These are phyloP conservation scores for Rhododendron mucronatum DNA, from an alignment of 148 eudicot species.

Conservation along the genomic window DNA sequence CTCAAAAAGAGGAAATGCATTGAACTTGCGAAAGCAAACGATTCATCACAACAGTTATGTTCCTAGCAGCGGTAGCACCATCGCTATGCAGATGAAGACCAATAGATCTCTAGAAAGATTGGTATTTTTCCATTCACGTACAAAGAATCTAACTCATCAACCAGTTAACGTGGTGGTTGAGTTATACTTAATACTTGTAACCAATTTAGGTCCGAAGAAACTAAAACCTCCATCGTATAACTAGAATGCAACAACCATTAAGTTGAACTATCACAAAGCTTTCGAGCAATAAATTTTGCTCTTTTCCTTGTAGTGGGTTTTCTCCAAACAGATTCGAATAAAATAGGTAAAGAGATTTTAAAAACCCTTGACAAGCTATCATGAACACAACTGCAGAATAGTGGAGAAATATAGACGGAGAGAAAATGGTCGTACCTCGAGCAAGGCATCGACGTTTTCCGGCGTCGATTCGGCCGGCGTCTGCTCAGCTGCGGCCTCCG, in stretches of 20 bases:
- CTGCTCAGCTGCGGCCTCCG: not conserved
- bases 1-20: not conserved
- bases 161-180: not conserved
- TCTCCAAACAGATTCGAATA: not conserved
- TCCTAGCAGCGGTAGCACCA: not conserved
- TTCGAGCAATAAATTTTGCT: too few species aligned
- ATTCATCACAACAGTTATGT: not conserved
- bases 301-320: not conserved
- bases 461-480: not conserved
- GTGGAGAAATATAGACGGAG: not conserved
- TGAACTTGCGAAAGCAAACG: not conserved
- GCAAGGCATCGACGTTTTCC: slow-evolving; percentile 13
- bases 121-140: not conserved
- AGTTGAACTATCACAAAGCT: not conserved
- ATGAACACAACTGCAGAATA: not conserved
- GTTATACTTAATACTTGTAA: not conserved
- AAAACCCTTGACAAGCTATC: not conserved
- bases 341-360: not conserved
- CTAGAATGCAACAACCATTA: not conserved
- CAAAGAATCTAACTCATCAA: not conserved
- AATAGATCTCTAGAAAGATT: not conserved
- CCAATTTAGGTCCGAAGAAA: not conserved
- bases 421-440: slow-evolving; percentile 6
- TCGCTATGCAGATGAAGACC: not conserved
- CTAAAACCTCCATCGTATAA: not conserved